Base-by-base conservation (phyloP, 73 alveolate genomes). In the Paramecium primaurelia region DNA sequence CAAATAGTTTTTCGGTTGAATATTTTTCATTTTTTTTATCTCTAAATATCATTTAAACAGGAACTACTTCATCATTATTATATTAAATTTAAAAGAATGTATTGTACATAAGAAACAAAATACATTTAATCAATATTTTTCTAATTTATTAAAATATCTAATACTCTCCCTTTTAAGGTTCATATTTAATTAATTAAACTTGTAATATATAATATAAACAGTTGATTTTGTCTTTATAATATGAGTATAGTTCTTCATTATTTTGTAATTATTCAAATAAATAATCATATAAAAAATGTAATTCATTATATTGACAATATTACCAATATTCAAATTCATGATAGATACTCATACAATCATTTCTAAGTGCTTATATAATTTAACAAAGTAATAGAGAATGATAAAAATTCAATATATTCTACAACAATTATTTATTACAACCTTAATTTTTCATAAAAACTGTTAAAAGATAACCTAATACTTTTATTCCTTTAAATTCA, bases 181-280 rank as follows among this genome's bases (percentile, higher is more conserved):
- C 54, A 44, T 26, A 80, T 9, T 80, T 36, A 2, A 11, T 47
- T 25, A 80, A 47, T 80, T 80, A 44, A 6, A 80, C 30, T 80
- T 34, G 38, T 2, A 45, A 11, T 18, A 80, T 80, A 38, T 80
- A 80, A 45, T 32, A 80, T 45, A 80, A 44, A 12, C 30, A 22
- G 49, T 80, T 34, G 9, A 80, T 8, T 47, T 14, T 26, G 6
- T 80, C 73, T 49, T 44, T 80, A n/a, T 40, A 80, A 47, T 80
- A 80, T 12, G 6, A 11, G 12, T 26, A 80, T 11, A 45, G 25
- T 12, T 44, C 44, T 26, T 40, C 75, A 18, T 47, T 44, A 16
- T 80, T 30, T 26, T 80, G 64, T 32, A 80, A 42, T 45, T 45
- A 36, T 80, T 80, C 91, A 45, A 80, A 80, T 80, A 80, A 80